These are phyloP conservation scores for Samsoniella hepiali DNA, from an alignment of 2,329 filamentous ascomycete genomes.

Conservation along the genomic window DNA sequence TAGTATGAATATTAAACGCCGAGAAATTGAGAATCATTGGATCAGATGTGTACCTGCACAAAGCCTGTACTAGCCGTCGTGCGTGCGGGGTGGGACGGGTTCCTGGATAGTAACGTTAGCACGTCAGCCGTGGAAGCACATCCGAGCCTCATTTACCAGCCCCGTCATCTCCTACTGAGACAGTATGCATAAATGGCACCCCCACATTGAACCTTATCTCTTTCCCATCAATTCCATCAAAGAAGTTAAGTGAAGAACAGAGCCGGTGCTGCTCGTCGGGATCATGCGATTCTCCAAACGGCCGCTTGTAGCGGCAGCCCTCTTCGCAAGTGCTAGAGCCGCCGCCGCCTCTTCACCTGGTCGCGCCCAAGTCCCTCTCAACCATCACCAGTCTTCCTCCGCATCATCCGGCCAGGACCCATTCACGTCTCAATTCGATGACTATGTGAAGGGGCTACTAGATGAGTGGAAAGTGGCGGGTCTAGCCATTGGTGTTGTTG, in stretches of 20 bases:
- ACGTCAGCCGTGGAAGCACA: background rate
- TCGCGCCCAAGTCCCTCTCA: background rate
- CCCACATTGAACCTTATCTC: too few species aligned
- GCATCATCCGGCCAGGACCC: constrained; percentile 10
- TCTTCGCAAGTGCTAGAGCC: background rate
- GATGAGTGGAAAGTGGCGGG: constrained; percentile 46
- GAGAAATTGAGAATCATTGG: too few species aligned
- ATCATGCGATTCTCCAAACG: background rate
- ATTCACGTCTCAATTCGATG: constrained; percentile 19
- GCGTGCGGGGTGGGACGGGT: background rate
- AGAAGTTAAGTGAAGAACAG: too few species aligned
- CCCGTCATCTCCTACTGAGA: background rate
- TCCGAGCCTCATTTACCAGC: background rate
- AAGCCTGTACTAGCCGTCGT: background rate
- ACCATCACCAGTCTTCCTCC: background rate
- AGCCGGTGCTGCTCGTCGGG: too few species aligned
- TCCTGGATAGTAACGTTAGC: background rate
- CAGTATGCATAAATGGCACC: background rate
- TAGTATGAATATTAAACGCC: too few species aligned
- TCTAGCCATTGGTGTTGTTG: constrained; percentile 45
- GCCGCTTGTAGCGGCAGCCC: background rate
- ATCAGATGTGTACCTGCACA: background rate
- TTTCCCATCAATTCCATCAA: background rate
- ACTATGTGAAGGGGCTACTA: constrained; percentile 20
- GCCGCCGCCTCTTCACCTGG: background rate